A percentile compares a stretch with the other conserved stretches of the same genome.
These are phyloP conservation scores for Epichloe hybrida DNA, from an alignment of 2,329 filamentous ascomycete species.

Conservation along the genomic window DNA sequence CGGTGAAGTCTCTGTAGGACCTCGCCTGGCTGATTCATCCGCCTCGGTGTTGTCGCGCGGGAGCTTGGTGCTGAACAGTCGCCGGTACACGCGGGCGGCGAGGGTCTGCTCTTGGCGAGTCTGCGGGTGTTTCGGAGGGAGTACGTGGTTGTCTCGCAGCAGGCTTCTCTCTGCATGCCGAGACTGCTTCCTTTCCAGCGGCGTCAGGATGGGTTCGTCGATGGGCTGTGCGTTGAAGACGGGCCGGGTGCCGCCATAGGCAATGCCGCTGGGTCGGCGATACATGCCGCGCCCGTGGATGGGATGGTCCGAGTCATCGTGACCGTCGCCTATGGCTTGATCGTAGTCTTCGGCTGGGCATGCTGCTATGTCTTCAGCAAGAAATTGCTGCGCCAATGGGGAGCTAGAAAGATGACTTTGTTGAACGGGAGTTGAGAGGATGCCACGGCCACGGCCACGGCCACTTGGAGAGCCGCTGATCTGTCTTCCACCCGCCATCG, in stretches of 20 bases:
- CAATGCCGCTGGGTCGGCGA: constrained; percentile 63
- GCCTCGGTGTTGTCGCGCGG: constrained; percentile 25
- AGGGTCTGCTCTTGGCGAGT: constrained; percentile 18
- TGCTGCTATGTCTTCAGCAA: constrained; percentile 53
- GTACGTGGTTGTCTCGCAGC: constrained; percentile 50
- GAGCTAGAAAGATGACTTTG: constrained; percentile 39
- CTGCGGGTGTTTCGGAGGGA: constrained; percentile 43
- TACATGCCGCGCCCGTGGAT: constrained; percentile 41
- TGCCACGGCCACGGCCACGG: constrained; percentile 3
- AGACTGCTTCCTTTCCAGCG: constrained; percentile 41
- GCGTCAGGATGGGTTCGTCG: constrained; percentile 34
- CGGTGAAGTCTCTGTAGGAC: constrained; percentile 28
- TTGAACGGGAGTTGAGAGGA: constrained; percentile 3
- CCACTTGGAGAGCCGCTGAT: constrained; percentile 3
- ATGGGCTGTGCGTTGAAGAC: constrained; percentile 46
- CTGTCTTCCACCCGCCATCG: constrained; percentile 3
- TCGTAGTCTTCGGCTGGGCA: constrained; percentile 43
- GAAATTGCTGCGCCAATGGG: constrained; percentile 51
- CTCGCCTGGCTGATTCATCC: constrained; percentile 17
- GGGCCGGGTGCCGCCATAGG: constrained; percentile 56
- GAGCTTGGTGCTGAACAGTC: constrained; percentile 44
- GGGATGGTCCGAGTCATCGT: constrained; percentile 23
- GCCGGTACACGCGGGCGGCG: constrained; percentile 29
- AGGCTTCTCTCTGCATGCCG: constrained; percentile 45
- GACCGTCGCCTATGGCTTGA: constrained; percentile 17